Conservation (phyloP, 768 basidiomycete genomes). For the Macrocybe gigantea region DNA sequence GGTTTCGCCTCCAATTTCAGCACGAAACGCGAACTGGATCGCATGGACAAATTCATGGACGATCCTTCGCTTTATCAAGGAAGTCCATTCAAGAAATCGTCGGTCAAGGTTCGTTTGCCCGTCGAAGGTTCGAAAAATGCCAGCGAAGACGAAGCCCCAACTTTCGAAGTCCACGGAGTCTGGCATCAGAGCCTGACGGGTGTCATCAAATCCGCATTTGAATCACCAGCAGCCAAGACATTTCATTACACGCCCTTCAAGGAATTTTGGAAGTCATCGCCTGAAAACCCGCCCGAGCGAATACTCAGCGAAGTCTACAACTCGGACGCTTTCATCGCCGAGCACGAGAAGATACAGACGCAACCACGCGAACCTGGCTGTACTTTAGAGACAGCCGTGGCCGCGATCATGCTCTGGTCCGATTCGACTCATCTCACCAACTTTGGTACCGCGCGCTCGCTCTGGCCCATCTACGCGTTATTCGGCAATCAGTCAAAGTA, state of each 20-base stretch:
- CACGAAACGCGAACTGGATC: constrained; percentile 1
- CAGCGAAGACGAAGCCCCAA: not conserved
- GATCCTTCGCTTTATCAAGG: not conserved
- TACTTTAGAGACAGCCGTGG: constrained; percentile 18
- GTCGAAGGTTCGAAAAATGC: not conserved
- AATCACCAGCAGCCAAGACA: not conserved
- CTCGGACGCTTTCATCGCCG: constrained; percentile 11
- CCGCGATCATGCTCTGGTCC: constrained; percentile 24
- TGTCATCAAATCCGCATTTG: not conserved
- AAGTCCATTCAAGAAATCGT: not conserved
- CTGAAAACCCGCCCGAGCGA: not conserved
- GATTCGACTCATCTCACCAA: constrained; percentile 28
- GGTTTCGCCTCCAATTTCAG: too few species aligned
- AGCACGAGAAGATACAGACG: constrained; percentile 9
- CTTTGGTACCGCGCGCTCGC: constrained; percentile 25
- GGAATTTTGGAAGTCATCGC: constrained; percentile 8
- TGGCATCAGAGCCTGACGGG: not conserved
- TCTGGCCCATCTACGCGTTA: constrained; percentile 36
- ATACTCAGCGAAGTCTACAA: constrained; percentile 15
- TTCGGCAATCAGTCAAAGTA: constrained; percentile 36
- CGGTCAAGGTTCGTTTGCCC: not conserved
- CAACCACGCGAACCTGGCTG: constrained; percentile 7
- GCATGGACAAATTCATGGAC: constrained; percentile 5
- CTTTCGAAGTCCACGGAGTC: not conserved
- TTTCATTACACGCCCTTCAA: constrained; percentile 16